Conservation (phyloP, 345 rosid species). For the Eucalyptus polyanthemos region DNA sequence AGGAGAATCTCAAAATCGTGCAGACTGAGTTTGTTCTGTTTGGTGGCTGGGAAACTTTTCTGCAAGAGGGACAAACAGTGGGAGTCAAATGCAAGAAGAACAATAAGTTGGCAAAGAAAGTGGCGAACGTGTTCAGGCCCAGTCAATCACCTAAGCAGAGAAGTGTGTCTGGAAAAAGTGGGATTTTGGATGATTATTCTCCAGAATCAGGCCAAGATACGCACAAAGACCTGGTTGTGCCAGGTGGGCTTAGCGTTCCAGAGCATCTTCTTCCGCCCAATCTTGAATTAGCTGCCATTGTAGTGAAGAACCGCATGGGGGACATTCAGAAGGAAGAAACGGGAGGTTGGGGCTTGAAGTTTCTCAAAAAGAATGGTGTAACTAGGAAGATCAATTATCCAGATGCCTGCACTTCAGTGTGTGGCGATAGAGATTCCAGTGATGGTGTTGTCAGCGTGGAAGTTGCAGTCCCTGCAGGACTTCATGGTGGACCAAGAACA, state of each 20-base stretch:
- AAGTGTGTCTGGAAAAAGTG: not conserved
- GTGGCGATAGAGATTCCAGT: not conserved
- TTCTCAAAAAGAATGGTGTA: constrained; percentile 39
- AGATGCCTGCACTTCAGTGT: constrained; percentile 13
- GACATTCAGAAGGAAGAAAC: constrained; percentile 11
- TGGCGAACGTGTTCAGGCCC: constrained; percentile 41
- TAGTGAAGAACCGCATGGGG: constrained; percentile 46
- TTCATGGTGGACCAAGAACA: constrained; percentile 79
- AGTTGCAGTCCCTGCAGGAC: constrained; percentile 70
- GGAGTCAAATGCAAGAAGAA: constrained; percentile 20
- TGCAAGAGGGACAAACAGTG: constrained; percentile 12
- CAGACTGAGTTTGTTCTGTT: constrained; percentile 75
- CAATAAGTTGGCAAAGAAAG: constrained; percentile 63
- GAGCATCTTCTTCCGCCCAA: constrained; percentile 48
- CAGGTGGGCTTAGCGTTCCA: constrained; percentile 12
- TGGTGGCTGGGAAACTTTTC: constrained; percentile 25
- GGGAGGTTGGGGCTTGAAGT: constrained; percentile 97
- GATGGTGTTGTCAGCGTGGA: constrained; percentile 47
- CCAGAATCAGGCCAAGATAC: constrained; percentile 27
- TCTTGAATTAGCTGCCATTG: constrained; percentile 68
- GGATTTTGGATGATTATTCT: constrained; percentile 12
- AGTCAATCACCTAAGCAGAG: constrained; percentile 42
- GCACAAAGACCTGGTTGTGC: constrained; percentile 13
- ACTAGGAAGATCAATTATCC: constrained; percentile 6
- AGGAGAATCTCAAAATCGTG: constrained; percentile 29